Conservation (phyloP, 2,329 filamentous ascomycete species). For the Phoma sp. region DNA sequence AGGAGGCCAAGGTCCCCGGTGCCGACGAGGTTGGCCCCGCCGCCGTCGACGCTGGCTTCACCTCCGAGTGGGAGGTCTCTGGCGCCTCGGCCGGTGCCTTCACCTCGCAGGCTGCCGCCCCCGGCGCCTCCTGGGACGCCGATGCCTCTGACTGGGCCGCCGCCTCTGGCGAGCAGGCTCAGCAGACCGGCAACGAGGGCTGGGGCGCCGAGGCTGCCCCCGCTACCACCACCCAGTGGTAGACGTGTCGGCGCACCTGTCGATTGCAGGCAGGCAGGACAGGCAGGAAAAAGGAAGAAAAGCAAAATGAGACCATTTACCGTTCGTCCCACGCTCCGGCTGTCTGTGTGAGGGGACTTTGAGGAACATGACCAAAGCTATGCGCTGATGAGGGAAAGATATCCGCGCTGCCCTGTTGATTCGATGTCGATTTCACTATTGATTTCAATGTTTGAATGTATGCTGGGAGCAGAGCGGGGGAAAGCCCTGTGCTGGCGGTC, state of each 20-base stretch:
- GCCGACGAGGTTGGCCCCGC: conserved; percentile 83
- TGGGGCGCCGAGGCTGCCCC: conserved; percentile 55
- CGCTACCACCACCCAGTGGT: conserved; percentile 52
- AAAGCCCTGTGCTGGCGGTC: conserved; percentile 94
- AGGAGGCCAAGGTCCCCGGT: conserved; percentile 84
- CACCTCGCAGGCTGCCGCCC: conserved; percentile 59
- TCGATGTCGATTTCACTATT: too few relatives aligned
- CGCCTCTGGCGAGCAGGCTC: conserved; percentile 55
- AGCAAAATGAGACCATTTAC: conserved; percentile 34
- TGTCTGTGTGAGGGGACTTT: conserved; percentile 6
- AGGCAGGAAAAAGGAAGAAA: conserved; percentile 38
- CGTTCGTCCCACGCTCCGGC: conserved; percentile 3
- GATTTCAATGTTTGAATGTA: conserved; percentile 8
- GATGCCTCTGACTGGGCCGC: conserved; percentile 73
- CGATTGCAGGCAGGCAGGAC: conserved; percentile 40
- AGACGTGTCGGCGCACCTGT: conserved; percentile 42
- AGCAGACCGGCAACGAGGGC: conserved; percentile 58
- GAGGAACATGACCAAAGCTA: conserved; percentile 50
- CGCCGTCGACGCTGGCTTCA: conserved; percentile 81
- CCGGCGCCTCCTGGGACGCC: conserved; percentile 69
- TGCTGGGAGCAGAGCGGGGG: conserved; percentile 65
- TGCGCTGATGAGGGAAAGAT: conserved; percentile 99
- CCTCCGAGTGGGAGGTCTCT: conserved; percentile 84
- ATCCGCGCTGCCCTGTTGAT: conserved; percentile 60
- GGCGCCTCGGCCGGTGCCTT: conserved; percentile 70